Evolutionary conservation across 169 alveolate species (phyloP).

Genomic region (Cryptosporidium bovis): DNA sequence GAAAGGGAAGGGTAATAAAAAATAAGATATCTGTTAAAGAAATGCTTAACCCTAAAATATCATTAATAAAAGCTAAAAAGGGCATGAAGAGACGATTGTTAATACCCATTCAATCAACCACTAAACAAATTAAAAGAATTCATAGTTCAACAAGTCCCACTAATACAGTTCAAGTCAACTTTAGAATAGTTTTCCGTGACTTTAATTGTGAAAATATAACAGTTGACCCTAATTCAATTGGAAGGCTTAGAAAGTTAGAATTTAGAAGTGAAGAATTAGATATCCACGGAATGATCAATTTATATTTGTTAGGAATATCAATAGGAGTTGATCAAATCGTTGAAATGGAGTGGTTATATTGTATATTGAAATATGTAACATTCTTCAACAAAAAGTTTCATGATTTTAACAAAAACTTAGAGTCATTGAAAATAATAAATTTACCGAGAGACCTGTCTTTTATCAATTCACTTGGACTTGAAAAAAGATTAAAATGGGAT

Average conservation of each 20-base stretch:
- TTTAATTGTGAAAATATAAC: neutral
- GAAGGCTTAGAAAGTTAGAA: constrained; percentile 31
- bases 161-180: constrained; percentile 4
- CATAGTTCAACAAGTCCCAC: neutral
- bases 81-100: constrained; percentile 40
- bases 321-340: constrained; percentile 32
- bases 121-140: constrained; percentile 25
- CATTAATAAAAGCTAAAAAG: constrained; percentile 16
- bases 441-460: constrained; percentile 35
- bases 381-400: constrained; percentile 18
- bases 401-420: neutral
- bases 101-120: neutral
- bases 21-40: constrained; percentile 52
- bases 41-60: constrained; percentile 48
- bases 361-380: constrained; percentile 29
- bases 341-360: constrained; percentile 57
- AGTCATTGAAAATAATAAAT: constrained; percentile 6
- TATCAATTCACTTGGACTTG: neutral
- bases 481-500: constrained; percentile 60
- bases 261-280: neutral
- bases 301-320: constrained; percentile 33
- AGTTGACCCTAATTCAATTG: constrained; percentile 14
- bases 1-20: constrained; percentile 30
- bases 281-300: constrained; percentile 6
- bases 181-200: neutral